Base-by-base conservation (phyloP, 495 filamentous ascomycete species). In the Podospora bellae-mahoneyi region DNA sequence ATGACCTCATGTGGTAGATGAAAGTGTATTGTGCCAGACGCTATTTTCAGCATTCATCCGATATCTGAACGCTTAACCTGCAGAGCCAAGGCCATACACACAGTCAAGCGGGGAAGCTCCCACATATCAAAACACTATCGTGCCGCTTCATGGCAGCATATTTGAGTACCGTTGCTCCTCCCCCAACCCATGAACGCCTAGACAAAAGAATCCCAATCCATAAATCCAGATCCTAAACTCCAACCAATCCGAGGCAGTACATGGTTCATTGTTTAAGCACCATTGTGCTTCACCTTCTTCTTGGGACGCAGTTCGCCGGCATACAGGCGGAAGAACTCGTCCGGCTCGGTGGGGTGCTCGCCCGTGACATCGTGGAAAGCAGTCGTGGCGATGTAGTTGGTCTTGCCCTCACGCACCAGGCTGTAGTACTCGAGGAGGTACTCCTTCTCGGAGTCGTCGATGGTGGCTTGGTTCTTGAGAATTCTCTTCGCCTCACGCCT, bases 361-460 rank as follows among this genome's bases (percentile, higher is more conserved):
- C 82, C 84, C 0, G 86, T 86, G 15, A 86, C 77, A 62, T 86
- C 79, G 56, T 84, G 82, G 72, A 86, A 87, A 0, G 84, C 81
- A 4, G 78, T 79, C 0, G 85, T 88, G 13, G 85, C 79, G 68
- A 87, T 83, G 72, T 87, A 87, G 75, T 87, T 87, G 0, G 85
- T 86, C 77, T 86, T 87, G 10, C 86, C 86, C 67, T 86, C 86
- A 23, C 84, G 76, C 4, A 87, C 86, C 16, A 88, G 78, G 20
- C 82, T 81, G 74, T 85, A 87, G 72, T 87, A 87, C 69, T 88
- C 84, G 10, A 87, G 79, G 48, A 87, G 68, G 69, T 83, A 86
- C 71, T 86, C 68, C 66, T 83, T 76, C 73, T 87, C 84, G 2
- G 82, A 77, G 1, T 80, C 75, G 62, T 86, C 84, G 48, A 75